Evolutionary conservation across 2,329 filamentous ascomycete genomes (phyloP), one percentile per base, ranked within the genome.

Genomic region (Calonectria honghensis): DNA sequence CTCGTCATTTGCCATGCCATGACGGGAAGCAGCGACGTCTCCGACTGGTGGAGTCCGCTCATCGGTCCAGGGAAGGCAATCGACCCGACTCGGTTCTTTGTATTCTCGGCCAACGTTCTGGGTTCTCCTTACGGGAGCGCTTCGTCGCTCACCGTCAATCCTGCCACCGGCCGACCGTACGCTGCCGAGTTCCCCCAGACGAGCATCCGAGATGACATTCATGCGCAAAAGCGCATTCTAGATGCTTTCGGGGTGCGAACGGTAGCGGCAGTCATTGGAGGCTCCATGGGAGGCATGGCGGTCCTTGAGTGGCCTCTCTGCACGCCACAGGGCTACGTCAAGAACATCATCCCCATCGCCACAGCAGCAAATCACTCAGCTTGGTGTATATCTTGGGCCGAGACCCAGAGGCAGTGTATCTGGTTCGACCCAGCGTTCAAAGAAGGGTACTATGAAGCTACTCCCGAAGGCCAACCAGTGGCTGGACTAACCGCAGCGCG

Each of bases 1-100:
- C n/a, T 73, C 6, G 57, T 73, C n/a, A 52, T 73, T 14, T 73
- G 71, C 24, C 71, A 73, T 70, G 71, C 71, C 31, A 27, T 73
- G 41, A 64, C 71, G 3, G 71, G 71, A 4, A 73, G 59, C 39
- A 63, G 52, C 5, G 71, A 73, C 29, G 54, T 73, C 16, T 27
- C 27, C 3, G 71, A 73, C 31, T 73, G 71, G 71, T 73, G 71
- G 71, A 65, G 37, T 37, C 66, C 66, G 20, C 57, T 73, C 3
- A 51, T 73, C 4, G 67, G 71, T n/a, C 71, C 66, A n/a, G 59
- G 67, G 10, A 73, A 57, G 67, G 71, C 71, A 37, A 54, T 73
- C 13, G 71, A 73, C 48, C 52, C 71, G 27, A 35, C 39, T 9
- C 31, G 51, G 14, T 73, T 50, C 45, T 73, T 73, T 29, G 51